A percentile compares a stretch with the other conserved stretches of the same genome.
phyloP scores from a whole-genome alignment of 2,329 filamentous ascomycete species.

The Dactylella cylindrospora region DNA sequence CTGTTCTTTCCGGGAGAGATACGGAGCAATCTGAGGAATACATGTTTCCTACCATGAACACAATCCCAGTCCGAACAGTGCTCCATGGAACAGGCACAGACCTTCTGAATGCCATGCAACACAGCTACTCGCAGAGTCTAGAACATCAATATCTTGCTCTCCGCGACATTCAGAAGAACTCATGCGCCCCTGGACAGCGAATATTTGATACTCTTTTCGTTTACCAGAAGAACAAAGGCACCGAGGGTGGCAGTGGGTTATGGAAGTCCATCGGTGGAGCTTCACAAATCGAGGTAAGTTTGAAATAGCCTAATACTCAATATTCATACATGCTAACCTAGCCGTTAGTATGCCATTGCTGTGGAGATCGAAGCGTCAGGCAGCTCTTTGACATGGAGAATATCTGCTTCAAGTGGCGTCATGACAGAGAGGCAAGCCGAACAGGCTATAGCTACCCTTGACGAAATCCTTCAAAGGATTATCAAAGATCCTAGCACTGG shows the following conservation, averaged over 20 bases:
- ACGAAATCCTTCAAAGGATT: conserved; percentile 26
- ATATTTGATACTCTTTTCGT: conserved; percentile 68
- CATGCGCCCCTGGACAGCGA: conserved; percentile 54
- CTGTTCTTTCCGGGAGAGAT: conserved; percentile 82
- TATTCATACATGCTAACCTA: conserved; percentile 1
- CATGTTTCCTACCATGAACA: conserved; percentile 91
- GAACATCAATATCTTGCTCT: conserved; percentile 76
- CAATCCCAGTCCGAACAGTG: conserved; percentile 71
- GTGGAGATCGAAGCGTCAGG: conserved; percentile 71
- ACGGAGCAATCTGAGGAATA: conserved; percentile 66
- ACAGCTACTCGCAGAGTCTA: conserved; percentile 66
- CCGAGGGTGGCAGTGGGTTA: conserved; percentile 51
- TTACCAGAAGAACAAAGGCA: conserved; percentile 60
- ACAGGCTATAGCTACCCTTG: conserved; percentile 8
- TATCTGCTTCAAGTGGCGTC: conserved; percentile 63
- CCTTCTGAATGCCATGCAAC: conserved; percentile 73
- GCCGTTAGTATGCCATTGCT: conserved; percentile 39
- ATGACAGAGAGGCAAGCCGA: conserved; percentile 55
- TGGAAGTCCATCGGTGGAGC: conserved; percentile 65
- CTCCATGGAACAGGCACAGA: conserved; percentile 67
- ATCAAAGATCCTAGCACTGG: conserved; percentile 6
- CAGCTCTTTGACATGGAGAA: conserved; percentile 66
- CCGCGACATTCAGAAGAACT: conserved; percentile 63
- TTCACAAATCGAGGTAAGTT: conserved; percentile 65
- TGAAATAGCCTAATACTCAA: conserved; percentile 67